A percentile compares a stretch with the other conserved stretches of the same genome.
Conservation (phyloP, 2,329 filamentous ascomycete genomes). For the Hymenoscyphus linearis region DNA sequence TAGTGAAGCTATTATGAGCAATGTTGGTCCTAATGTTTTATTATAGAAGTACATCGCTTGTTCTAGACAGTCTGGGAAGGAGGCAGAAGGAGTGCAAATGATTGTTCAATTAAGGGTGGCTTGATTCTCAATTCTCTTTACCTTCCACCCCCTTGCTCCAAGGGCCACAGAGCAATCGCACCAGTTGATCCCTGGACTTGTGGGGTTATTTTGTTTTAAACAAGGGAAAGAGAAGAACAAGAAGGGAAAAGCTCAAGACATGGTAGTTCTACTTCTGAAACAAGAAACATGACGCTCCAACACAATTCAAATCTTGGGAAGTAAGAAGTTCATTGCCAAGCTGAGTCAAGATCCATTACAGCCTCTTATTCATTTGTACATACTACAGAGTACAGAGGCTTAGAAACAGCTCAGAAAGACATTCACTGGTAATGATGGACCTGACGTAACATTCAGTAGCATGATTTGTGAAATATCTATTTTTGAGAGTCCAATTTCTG, state of each 20-base stretch:
- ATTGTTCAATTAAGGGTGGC: too few species aligned
- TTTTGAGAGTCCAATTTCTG: constrained; percentile 12
- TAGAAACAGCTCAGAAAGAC: not conserved
- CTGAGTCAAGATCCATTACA: not conserved
- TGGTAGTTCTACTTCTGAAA: not conserved
- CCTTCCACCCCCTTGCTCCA: too few species aligned
- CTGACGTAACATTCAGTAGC: not conserved
- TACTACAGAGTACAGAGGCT: not conserved
- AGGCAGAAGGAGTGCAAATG: not conserved
- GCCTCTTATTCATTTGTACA: not conserved
- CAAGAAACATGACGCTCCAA: not conserved
- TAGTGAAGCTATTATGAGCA: not conserved
- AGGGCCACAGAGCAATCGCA: too few species aligned
- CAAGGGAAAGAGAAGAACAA: too few species aligned
- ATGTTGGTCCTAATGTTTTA: not conserved
- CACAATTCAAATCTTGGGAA: not conserved
- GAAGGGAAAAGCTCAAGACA: too few species aligned
- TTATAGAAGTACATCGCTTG: not conserved
- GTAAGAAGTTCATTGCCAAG: not conserved
- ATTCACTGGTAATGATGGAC: not conserved
- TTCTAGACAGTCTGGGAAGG: not conserved
- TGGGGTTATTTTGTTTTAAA: too few species aligned
- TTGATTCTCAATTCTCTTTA: too few species aligned
- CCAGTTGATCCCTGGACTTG: too few species aligned
- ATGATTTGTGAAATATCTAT: not conserved